Evolutionary conservation across 257 asterid genomes (phyloP), one percentile per base, ranked within the genome.

Genomic region (Leptodermis oblonga): DNA sequence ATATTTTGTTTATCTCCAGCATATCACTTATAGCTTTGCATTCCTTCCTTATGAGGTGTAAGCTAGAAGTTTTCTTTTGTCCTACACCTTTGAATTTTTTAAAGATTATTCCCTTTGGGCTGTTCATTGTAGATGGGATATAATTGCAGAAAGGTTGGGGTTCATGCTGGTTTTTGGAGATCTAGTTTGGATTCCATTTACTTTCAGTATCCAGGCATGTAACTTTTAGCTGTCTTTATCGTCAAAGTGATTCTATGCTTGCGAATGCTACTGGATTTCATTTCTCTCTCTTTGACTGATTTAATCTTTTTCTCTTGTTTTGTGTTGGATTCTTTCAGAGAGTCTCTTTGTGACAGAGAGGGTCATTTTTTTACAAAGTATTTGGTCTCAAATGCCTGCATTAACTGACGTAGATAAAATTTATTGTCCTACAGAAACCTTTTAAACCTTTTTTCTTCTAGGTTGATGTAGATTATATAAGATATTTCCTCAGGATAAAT

Each of bases 151-250:
- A 85, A 89, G 90, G 63, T 79, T 94, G 86, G 99, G 99, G 28
- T 91, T 87, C 88, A 94, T 94, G 99, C 90, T 94, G 84, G 99
- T 89, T 76, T 86, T 94, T 69, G 99, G 99, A 55, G 99, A 94
- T 80, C 83, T 94, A 55, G 99, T 89, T 36, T 94, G 95, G 96
- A 91, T 94, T 69, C 99, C 99, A 3, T 94, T 91, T 83, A 89
- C 97, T 72, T 94, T 94, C 80, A 91, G 99, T 80, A 89, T 94
- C 81, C 97, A 94, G 99, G 99, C 81, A 88, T 69, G 80, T 65
- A 52, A 51, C 22, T 53, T 25, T 7, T 12, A 42, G n/a, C 13
- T 51, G 36, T 49, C 11, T 30, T 39, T 18, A 30, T 13, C 49
- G 3, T 28, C 18, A 46, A 65, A 20, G 55, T 13, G 31, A 4